These are phyloP conservation scores for Puccinia polysora DNA, from an alignment of 1,284 basidiomycete genomes.

Conservation along the genomic window DNA sequence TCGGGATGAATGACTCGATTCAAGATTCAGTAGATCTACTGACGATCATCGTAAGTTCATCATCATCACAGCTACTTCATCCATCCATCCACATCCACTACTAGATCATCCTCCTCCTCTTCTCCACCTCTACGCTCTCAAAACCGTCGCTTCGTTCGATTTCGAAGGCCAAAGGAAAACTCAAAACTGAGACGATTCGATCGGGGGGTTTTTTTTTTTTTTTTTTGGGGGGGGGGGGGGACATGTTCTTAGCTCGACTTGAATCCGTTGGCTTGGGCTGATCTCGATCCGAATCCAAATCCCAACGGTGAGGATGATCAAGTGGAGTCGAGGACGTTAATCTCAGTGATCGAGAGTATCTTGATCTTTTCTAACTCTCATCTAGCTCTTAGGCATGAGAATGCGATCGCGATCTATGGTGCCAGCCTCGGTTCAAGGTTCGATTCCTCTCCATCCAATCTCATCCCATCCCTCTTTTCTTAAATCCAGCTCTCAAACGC, in stretches of 20 bases:
- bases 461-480: too few relatives aligned
- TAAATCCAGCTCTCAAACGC: too few relatives aligned
- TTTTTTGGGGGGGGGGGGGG: too few relatives aligned
- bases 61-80: neutral
- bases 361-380: conserved; percentile 89
- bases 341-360: conserved; percentile 56
- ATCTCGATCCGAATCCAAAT: conserved; percentile 27
- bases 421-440: conserved; percentile 76
- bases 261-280: conserved; percentile 50
- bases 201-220: neutral
- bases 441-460: conserved; percentile 38
- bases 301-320: neutral
- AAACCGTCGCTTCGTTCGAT: too few relatives aligned
- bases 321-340: conserved; percentile 31
- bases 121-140: too few relatives aligned
- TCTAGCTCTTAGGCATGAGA: conserved; percentile 82
- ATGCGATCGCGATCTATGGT: conserved; percentile 83
- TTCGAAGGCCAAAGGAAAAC: too few relatives aligned
- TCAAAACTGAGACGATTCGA: neutral
- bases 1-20: too few relatives aligned
- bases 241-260: conserved; percentile 48
- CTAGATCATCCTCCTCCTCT: too few relatives aligned
- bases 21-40: conserved; percentile 45
- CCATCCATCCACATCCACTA: too few relatives aligned
- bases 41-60: conserved; percentile 44